phyloP scores from a whole-genome alignment of 2,329 filamentous ascomycete species.

The Madurella mycetomatis region DNA sequence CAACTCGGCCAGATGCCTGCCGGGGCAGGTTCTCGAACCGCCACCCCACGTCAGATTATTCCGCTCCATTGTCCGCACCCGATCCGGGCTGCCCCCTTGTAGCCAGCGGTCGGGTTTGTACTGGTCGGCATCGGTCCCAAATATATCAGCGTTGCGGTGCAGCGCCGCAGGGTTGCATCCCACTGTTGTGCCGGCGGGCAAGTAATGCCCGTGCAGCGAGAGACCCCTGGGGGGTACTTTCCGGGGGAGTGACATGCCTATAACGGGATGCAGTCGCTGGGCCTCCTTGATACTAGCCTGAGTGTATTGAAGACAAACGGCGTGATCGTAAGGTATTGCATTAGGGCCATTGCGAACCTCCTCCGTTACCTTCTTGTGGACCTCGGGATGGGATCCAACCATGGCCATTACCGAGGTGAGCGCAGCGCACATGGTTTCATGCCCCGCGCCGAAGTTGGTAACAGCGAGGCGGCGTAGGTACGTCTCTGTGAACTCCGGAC shows the following conservation, averaged over 20 bases:
- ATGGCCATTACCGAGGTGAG: constrained; percentile 46
- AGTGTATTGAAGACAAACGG: constrained; percentile 31
- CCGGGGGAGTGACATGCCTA: constrained; percentile 49
- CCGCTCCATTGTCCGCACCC: constrained; percentile 40
- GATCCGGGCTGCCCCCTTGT: constrained; percentile 23
- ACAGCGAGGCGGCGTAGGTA: constrained; percentile 50
- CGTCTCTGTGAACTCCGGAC: constrained; percentile 42
- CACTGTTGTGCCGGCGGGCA: constrained; percentile 45
- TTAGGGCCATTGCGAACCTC: constrained; percentile 26
- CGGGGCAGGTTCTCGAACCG: constrained; percentile 47
- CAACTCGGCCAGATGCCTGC: constrained; percentile 47
- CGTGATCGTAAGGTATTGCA: constrained; percentile 24
- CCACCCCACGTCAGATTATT: constrained; percentile 50
- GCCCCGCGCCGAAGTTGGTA: constrained; percentile 53
- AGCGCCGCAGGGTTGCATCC: constrained; percentile 48
- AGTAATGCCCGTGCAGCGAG: constrained; percentile 34
- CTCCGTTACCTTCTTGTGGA: constrained; percentile 31
- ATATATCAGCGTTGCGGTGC: constrained; percentile 47
- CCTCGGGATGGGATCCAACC: constrained; percentile 37
- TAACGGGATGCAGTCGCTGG: constrained; percentile 47
- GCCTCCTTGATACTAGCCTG: constrained; percentile 48
- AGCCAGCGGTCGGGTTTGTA: constrained; percentile 50
- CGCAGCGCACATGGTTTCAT: constrained; percentile 51
- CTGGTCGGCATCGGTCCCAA: constrained; percentile 40
- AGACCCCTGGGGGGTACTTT: constrained; percentile 38